Conservation (phyloP, 1,284 basidiomycete species). For the Phylloboletellus chloephorus region DNA sequence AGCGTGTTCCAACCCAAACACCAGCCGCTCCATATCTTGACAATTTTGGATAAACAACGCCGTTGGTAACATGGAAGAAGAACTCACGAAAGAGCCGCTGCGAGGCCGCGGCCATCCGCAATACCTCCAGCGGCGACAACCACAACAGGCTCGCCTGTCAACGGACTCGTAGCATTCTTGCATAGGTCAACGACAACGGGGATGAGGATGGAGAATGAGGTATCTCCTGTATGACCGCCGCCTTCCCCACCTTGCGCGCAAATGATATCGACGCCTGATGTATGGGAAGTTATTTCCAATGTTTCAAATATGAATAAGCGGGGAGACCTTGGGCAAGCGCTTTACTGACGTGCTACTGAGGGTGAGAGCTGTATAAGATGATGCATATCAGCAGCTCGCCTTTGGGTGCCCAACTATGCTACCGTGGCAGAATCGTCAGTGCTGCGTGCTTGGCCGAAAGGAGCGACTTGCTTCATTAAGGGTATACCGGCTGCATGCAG, state of each 20-base stretch:
- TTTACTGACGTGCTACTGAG: constrained; percentile 64
- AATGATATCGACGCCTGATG: constrained; percentile 75
- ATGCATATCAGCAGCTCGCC: constrained; percentile 33
- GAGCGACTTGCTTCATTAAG: constrained; percentile 73
- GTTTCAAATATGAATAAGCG: neutral
- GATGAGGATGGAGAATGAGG: constrained; percentile 71
- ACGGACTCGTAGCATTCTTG: constrained; percentile 54
- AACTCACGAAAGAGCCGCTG: constrained; percentile 68
- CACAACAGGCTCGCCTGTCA: constrained; percentile 72
- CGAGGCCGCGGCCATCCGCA: constrained; percentile 77
- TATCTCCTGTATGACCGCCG: constrained; percentile 75
- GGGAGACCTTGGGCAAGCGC: constrained; percentile 65
- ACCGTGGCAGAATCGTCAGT: constrained; percentile 13
- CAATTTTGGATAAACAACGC: constrained; percentile 1
- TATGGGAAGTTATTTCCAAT: neutral
- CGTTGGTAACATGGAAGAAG: neutral
- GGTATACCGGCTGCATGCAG: constrained; percentile 74
- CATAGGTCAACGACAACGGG: constrained; percentile 78
- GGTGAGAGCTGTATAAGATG: constrained; percentile 4
- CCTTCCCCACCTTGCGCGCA: constrained; percentile 79
- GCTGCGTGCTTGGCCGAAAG: neutral
- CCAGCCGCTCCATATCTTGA: constrained; percentile 69
- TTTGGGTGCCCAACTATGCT: constrained; percentile 91
- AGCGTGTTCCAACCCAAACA: constrained; percentile 90
- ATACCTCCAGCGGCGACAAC: constrained; percentile 84